phyloP scores from a whole-genome alignment of 768 basidiomycete genomes.

The Mycena haematopus region DNA sequence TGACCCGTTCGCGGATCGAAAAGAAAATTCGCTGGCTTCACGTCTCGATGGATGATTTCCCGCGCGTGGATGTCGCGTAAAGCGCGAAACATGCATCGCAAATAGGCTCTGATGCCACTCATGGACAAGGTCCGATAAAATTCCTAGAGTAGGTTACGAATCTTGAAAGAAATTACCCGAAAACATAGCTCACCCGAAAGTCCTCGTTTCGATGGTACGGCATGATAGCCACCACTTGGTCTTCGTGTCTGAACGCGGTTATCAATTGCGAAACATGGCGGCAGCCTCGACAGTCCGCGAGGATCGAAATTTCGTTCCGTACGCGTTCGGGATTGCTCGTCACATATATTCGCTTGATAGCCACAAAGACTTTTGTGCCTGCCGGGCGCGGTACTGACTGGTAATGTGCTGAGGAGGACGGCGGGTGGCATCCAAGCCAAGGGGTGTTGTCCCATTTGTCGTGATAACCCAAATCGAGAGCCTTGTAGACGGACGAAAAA shows the following conservation, averaged over 20 bases:
- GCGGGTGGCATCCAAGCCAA: constrained; percentile 74
- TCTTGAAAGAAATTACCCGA: not conserved
- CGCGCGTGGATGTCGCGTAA: constrained; percentile 87
- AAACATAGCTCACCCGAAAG: constrained; percentile 75
- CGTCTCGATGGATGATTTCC: constrained; percentile 93
- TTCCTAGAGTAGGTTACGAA: constrained; percentile 50
- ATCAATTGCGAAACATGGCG: constrained; percentile 93
- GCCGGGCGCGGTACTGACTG: constrained; percentile 54
- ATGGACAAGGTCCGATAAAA: constrained; percentile 81
- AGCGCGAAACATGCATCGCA: constrained; percentile 90
- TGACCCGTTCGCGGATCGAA: constrained; percentile 84
- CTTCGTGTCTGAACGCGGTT: constrained; percentile 88
- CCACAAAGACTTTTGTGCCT: constrained; percentile 76
- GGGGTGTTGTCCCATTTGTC: constrained; percentile 76
- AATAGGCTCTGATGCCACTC: constrained; percentile 81
- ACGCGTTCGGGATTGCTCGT: constrained; percentile 94
- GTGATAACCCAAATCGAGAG: constrained; percentile 79
- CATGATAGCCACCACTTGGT: constrained; percentile 94
- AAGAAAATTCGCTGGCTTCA: constrained; percentile 97
- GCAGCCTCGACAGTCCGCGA: constrained; percentile 85
- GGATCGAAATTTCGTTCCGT: constrained; percentile 89
- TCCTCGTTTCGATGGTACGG: constrained; percentile 93
- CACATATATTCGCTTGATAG: constrained; percentile 95
- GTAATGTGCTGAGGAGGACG: constrained; percentile 67
- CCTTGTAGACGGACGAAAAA: constrained; percentile 99